Evolutionary conservation across 192 early-diverging fungal genomes (phyloP).

Genomic region (Coemansia sp.): DNA sequence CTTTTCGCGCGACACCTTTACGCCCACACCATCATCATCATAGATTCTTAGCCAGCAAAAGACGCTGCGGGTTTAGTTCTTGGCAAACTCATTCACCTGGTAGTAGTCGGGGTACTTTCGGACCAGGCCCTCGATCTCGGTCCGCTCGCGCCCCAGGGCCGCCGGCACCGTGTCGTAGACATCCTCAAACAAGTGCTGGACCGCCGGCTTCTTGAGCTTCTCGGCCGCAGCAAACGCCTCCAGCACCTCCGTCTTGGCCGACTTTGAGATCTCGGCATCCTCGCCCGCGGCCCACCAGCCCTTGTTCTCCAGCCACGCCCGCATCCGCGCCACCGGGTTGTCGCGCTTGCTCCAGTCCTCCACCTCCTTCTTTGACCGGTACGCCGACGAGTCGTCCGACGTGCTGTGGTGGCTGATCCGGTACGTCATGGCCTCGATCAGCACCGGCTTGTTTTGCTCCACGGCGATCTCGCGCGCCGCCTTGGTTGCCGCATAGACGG

Average conservation of each 20-base stretch:
- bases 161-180: slow-evolving; percentile 85
- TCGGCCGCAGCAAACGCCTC: slow-evolving; percentile 79
- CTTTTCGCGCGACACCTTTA: slow-evolving; percentile 36
- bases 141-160: slow-evolving; percentile 69
- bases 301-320: slow-evolving; percentile 80
- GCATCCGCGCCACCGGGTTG: slow-evolving; percentile 83
- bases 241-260: slow-evolving; percentile 66
- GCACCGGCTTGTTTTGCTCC: slow-evolving; percentile 75
- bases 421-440: slow-evolving; percentile 98
- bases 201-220: slow-evolving; percentile 78
- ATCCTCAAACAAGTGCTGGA: slow-evolving; percentile 84
- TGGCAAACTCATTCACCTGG: slow-evolving; percentile 47
- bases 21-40: slow-evolving; percentile 5
- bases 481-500: slow-evolving; percentile 88
- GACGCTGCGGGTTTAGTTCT: neutral
- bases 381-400: slow-evolving; percentile 95
- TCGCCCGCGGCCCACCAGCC: slow-evolving; percentile 80
- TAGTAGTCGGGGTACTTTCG: slow-evolving; percentile 85
- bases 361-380: slow-evolving; percentile 88
- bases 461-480: slow-evolving; percentile 80
- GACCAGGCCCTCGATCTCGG: slow-evolving; percentile 71
- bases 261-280: slow-evolving; percentile 54
- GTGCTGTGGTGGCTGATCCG: slow-evolving; percentile 97
- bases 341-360: slow-evolving; percentile 81
- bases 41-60: neutral